Percentiles rank a stretch among this genome's conserved stretches.
phyloP scores from a whole-genome alignment of 2,329 filamentous ascomycete species.

The Colletotrichum sojae region DNA sequence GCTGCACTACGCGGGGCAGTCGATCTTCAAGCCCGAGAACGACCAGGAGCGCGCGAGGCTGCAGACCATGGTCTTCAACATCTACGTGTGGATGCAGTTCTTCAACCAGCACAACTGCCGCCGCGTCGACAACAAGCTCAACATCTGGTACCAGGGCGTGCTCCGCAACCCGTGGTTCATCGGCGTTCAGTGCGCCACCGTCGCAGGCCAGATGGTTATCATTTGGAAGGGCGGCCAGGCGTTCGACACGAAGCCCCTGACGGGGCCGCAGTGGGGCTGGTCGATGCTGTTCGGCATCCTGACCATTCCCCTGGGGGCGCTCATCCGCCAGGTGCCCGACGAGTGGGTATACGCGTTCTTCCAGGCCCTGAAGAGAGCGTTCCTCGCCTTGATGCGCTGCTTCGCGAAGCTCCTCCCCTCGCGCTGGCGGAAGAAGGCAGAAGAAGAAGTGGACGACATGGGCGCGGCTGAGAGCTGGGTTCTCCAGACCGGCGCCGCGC shows the following conservation, averaged over 20 bases:
- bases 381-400: conserved; percentile 44
- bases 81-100: conserved; percentile 91
- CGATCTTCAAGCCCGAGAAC: conserved; percentile 55
- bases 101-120: conserved; percentile 90
- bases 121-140: conserved; percentile 85
- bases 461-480: conserved; percentile 44
- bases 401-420: conserved; percentile 40
- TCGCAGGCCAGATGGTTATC: conserved; percentile 80
- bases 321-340: conserved; percentile 59
- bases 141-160: conserved; percentile 83
- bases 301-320: conserved; percentile 72
- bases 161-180: conserved; percentile 83
- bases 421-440: conserved; percentile 41
- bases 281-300: conserved; percentile 77
- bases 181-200: conserved; percentile 75
- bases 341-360: conserved; percentile 53
- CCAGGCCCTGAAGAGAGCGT: conserved; percentile 48
- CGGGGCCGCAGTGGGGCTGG: conserved; percentile 78
- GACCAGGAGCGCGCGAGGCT: conserved; percentile 53
- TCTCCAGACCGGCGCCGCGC: conserved; percentile 43
- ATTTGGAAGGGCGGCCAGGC: conserved; percentile 78
- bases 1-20: conserved; percentile 71
- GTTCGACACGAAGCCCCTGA: conserved; percentile 73
- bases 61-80: conserved; percentile 84
- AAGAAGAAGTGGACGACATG: conserved; percentile 32